A percentile compares a stretch with the other conserved stretches of the same genome.
Conservation (phyloP, 2,329 filamentous ascomycete species). For the Blastomyces gilchristii region DNA sequence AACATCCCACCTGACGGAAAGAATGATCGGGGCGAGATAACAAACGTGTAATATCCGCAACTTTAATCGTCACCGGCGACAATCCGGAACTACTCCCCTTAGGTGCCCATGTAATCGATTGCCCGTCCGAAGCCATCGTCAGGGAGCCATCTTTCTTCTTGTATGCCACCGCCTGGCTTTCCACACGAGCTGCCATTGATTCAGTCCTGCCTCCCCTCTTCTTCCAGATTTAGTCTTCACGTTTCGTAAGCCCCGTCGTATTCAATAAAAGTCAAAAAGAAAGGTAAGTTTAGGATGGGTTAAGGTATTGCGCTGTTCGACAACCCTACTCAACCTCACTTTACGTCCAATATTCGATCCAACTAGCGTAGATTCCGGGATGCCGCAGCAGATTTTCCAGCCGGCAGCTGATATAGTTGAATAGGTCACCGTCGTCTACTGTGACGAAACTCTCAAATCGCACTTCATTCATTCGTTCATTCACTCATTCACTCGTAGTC, state of each 20-base stretch:
- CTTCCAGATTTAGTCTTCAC: background rate
- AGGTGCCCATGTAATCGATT: constrained; percentile 72
- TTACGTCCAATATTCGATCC: background rate
- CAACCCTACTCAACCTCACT: background rate
- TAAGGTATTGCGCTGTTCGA: background rate
- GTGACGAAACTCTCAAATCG: background rate
- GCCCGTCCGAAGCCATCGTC: constrained; percentile 61
- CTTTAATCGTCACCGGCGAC: constrained; percentile 54
- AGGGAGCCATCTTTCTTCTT: constrained; percentile 94
- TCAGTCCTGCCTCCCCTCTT: background rate
- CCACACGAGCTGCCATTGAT: constrained; percentile 6
- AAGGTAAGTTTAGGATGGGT: background rate
- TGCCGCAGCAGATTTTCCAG: background rate
- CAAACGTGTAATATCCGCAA: constrained; percentile 75
- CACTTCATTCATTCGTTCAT: background rate
- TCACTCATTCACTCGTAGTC: background rate
- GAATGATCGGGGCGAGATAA: constrained; percentile 5
- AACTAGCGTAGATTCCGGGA: background rate
- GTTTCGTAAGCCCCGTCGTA: background rate
- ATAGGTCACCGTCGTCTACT: background rate
- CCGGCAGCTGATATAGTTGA: background rate
- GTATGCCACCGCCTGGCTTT: constrained; percentile 49
- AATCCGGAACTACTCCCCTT: constrained; percentile 50
- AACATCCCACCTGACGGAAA: background rate
- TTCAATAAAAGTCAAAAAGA: background rate